Evolutionary conservation across 306 rosid species (phyloP).

Genomic region (Heteromeles arbutifolia): DNA sequence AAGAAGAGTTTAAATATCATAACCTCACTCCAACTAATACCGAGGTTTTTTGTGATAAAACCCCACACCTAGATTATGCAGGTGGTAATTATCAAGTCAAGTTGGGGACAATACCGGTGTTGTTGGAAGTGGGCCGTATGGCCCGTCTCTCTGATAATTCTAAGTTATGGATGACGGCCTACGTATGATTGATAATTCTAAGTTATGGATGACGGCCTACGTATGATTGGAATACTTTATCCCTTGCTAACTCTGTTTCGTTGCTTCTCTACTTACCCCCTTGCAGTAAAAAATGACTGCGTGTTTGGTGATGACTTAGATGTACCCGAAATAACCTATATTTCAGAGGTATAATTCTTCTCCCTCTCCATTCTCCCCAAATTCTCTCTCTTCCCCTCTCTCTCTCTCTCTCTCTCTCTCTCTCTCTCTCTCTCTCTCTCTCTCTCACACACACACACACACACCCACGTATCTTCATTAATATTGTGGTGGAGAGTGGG

Average conservation of each 20-base stretch:
- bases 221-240: constrained; percentile 1
- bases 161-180: too few species aligned
- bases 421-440: neutral
- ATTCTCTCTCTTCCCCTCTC: neutral
- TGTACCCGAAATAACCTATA: constrained; percentile 57
- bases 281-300: constrained; percentile 91
- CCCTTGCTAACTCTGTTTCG: constrained; percentile 7
- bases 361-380: neutral
- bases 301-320: constrained; percentile 96
- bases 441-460: neutral
- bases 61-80: too few species aligned
- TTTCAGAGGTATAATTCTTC: constrained; percentile 55
- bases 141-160: too few species aligned
- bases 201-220: neutral
- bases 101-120: too few species aligned
- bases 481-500: neutral
- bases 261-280: constrained; percentile 10
- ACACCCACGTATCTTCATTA: neutral
- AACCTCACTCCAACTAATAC: too few species aligned
- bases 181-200: too few species aligned
- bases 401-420: neutral
- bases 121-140: too few species aligned
- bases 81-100: too few species aligned
- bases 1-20: too few species aligned
- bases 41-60: too few species aligned